These are phyloP conservation scores for Planoprotostelium fungivorum DNA, from an alignment of 78 protist species.

Conservation along the genomic window DNA sequence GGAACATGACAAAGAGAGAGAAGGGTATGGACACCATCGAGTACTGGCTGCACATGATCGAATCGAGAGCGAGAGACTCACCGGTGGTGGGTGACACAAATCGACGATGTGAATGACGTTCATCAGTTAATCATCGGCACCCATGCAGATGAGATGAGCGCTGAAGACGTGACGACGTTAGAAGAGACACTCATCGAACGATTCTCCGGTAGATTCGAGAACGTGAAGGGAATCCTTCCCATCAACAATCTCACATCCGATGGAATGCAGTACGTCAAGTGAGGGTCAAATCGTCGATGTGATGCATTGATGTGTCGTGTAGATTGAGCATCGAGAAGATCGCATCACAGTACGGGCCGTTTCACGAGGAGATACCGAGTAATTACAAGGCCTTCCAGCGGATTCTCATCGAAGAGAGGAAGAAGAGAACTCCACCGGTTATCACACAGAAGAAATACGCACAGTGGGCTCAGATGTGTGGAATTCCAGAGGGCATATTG, in stretches of 20 bases:
- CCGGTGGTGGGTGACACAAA: neutral
- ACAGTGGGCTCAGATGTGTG: neutral
- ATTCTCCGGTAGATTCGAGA: neutral
- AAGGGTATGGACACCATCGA: neutral
- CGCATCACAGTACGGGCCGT: neutral
- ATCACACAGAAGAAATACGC: neutral
- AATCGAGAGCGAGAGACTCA: neutral
- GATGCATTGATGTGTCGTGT: neutral
- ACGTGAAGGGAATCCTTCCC: neutral
- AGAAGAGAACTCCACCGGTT: neutral
- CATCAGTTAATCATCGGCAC: neutral
- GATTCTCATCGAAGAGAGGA: neutral
- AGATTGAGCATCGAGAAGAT: neutral
- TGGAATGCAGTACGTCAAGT: neutral
- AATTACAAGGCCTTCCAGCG: neutral
- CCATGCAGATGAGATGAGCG: neutral
- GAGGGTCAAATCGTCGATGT: neutral
- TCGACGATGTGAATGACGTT: neutral
- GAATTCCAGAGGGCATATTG: neutral
- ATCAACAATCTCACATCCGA: neutral
- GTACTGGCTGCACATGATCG: neutral
- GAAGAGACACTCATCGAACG: neutral
- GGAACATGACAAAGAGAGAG: neutral
- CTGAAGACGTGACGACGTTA: neutral
- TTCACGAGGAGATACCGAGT: neutral